These are phyloP conservation scores for Solanum bukasovii DNA, from an alignment of 257 asterid species.

Conservation along the genomic window DNA sequence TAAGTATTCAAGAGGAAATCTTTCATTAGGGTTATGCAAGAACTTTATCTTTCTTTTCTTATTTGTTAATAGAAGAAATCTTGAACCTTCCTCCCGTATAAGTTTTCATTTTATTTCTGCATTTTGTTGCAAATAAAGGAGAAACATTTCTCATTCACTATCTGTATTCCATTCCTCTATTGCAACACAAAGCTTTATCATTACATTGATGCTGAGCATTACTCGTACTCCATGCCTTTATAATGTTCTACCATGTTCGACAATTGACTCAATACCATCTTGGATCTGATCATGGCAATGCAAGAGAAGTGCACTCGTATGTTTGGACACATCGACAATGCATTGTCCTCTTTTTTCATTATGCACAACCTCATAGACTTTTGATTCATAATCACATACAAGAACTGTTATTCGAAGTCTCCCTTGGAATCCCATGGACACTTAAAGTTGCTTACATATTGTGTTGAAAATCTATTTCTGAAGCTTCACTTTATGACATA, in stretches of 20 bases:
- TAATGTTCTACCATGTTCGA: background rate
- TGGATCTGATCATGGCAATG: background rate
- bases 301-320: background rate
- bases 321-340: background rate
- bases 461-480: background rate
- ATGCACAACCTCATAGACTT: background rate
- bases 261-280: background rate
- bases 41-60: background rate
- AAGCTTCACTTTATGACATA: background rate
- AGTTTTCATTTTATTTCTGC: background rate
- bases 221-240: background rate
- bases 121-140: background rate
- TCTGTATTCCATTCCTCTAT: background rate
- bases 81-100: background rate
- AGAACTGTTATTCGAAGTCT: background rate
- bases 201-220: background rate
- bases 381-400: background rate
- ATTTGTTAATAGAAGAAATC: background rate
- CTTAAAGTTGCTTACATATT: background rate
- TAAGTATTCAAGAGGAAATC: background rate
- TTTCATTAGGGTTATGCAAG: background rate
- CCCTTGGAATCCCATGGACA: background rate
- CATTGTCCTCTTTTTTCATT: background rate
- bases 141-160: background rate
- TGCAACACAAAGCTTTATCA: background rate